These are phyloP conservation scores for Exobasidium cylindrosporum DNA, from an alignment of 1,284 basidiomycete species.

Conservation along the genomic window DNA sequence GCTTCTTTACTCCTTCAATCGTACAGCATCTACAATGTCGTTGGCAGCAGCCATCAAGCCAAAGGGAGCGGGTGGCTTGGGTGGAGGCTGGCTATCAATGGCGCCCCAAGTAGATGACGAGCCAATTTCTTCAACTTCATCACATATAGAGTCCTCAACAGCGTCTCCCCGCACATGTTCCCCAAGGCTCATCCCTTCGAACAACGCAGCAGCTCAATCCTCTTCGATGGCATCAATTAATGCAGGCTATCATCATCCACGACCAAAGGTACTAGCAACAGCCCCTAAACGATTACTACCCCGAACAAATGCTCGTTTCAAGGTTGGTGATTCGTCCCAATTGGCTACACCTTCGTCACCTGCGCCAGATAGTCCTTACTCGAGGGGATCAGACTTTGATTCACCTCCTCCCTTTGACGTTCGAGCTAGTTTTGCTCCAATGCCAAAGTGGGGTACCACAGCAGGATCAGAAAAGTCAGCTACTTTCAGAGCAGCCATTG, in stretches of 20 bases:
- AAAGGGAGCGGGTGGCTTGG: neutral
- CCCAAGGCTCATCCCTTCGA: constrained; percentile 20
- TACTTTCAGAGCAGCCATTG: neutral
- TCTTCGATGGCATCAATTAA: constrained; percentile 2
- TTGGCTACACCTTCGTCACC: constrained; percentile 18
- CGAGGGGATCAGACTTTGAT: constrained; percentile 20
- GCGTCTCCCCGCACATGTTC: neutral
- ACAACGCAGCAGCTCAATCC: neutral
- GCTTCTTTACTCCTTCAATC: too few relatives aligned
- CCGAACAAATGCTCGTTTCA: constrained; percentile 23
- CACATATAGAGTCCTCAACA: neutral
- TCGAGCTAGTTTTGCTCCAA: constrained; percentile 40
- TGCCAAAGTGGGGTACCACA: constrained; percentile 16
- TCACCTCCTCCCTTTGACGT: constrained; percentile 33
- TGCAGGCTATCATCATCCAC: constrained; percentile 18
- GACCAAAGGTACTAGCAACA: constrained; percentile 21
- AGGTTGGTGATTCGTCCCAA: constrained; percentile 31
- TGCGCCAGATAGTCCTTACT: constrained; percentile 6
- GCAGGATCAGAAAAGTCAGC: neutral
- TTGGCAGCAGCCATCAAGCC: constrained; percentile 1
- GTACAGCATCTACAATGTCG: neutral
- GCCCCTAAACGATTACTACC: constrained; percentile 19
- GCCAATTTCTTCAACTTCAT: neutral
- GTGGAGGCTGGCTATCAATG: constrained; percentile 42
- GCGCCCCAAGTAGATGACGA: constrained; percentile 25